Conservation (phyloP, 495 filamentous ascomycete species). For the Neurospora africana region DNA sequence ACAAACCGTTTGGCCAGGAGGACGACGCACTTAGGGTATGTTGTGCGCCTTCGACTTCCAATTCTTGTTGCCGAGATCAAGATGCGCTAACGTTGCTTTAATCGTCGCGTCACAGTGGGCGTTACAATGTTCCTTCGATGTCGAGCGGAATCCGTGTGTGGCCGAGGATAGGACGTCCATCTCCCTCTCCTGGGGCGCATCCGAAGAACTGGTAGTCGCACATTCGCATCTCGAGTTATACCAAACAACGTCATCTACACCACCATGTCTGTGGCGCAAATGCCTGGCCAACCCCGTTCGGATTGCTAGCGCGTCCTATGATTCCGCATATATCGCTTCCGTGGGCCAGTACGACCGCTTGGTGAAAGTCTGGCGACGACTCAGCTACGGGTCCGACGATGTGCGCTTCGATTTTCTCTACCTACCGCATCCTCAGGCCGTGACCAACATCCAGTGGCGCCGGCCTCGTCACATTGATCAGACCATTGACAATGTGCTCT, state of each 20-base stretch:
- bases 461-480: conserved; percentile 64
- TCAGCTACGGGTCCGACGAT: conserved; percentile 75
- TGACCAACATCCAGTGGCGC: conserved; percentile 82
- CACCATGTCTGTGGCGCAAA: conserved; percentile 58
- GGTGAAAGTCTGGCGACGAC: conserved; percentile 84
- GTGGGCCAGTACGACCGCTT: conserved; percentile 70
- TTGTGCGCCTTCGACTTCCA: neutral
- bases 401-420: conserved; percentile 87
- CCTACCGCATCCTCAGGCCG: conserved; percentile 66
- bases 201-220: conserved; percentile 73
- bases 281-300: conserved; percentile 61
- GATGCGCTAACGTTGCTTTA: conserved; percentile 34
- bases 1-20: conserved; percentile 63
- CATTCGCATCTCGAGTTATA: conserved; percentile 62
- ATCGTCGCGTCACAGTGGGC: conserved; percentile 34
- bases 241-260: conserved; percentile 40
- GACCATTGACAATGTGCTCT: conserved; percentile 79
- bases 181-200: conserved; percentile 76
- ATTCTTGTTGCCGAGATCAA: neutral
- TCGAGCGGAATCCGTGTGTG: conserved; percentile 25
- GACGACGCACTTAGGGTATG: conserved; percentile 60
- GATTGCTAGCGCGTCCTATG: conserved; percentile 72
- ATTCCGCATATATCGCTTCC: conserved; percentile 75
- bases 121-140: conserved; percentile 32
- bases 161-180: conserved; percentile 24